phyloP scores from a whole-genome alignment of 2,329 filamentous ascomycete species.

The Clarireedia hainanense region DNA sequence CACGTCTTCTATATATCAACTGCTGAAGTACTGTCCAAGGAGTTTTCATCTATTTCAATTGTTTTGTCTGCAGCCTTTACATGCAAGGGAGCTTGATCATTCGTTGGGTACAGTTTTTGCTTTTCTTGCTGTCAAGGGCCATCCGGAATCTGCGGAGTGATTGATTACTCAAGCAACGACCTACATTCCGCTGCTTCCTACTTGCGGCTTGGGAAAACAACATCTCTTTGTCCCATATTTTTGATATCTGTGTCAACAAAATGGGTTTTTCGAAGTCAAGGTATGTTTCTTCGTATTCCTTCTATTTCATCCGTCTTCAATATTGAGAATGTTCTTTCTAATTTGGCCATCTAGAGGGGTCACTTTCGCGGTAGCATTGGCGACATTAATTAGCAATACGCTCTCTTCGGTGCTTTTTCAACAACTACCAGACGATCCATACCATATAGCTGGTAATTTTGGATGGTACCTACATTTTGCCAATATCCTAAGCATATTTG shows the following conservation, averaged over 20 bases:
- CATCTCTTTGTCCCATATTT: not conserved
- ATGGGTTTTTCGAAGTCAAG: not conserved
- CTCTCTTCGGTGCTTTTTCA: constrained; percentile 26
- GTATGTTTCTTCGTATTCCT: not conserved
- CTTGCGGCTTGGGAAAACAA: not conserved
- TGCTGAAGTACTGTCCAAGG: no score
- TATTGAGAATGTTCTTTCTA: not conserved
- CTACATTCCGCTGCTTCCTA: not conserved
- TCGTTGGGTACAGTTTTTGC: no score
- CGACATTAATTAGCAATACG: constrained; percentile 25
- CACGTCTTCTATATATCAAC: no score
- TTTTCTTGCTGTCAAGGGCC: no score
- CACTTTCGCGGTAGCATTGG: constrained; percentile 21
- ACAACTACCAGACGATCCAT: constrained; percentile 29
- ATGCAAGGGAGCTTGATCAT: no score
- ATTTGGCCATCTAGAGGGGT: not conserved
- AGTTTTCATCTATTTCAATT: no score
- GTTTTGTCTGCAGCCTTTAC: no score
- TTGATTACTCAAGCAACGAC: not conserved
- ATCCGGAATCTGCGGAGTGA: not conserved
- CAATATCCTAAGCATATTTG: constrained; percentile 33
- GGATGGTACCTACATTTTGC: constrained; percentile 34
- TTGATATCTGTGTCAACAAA: not conserved
- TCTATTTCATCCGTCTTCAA: not conserved
- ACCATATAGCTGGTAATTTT: constrained; percentile 28